These are phyloP conservation scores for Scytalidium lignicola DNA, from an alignment of 2,329 filamentous ascomycete species.

Conservation along the genomic window DNA sequence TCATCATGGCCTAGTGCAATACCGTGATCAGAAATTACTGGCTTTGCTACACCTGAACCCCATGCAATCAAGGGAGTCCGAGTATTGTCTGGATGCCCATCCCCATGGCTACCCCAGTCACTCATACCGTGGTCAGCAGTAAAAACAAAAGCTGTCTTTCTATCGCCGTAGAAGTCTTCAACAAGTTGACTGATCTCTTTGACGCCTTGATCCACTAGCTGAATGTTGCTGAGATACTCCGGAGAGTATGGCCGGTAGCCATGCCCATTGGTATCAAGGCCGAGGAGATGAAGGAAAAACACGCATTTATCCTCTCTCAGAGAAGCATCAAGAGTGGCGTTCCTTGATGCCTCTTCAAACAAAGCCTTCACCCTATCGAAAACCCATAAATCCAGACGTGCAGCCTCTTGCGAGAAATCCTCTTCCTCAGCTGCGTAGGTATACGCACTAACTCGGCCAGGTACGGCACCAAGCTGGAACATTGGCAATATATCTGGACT, in stretches of 20 bases:
- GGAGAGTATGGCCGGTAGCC: conserved; percentile 83
- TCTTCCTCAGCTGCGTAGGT: conserved; percentile 81
- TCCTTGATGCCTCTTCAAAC: conserved; percentile 73
- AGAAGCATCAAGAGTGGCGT: conserved; percentile 66
- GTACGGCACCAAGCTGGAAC: conserved; percentile 90
- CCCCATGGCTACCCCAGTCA: conserved; percentile 97
- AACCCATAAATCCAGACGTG: conserved; percentile 84
- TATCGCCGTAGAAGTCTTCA: conserved; percentile 78
- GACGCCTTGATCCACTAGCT: conserved; percentile 88
- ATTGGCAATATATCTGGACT: conserved; percentile 96
- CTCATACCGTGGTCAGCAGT: conserved; percentile 99
- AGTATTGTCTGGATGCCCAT: conserved; percentile 96
- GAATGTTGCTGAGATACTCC: conserved; percentile 92
- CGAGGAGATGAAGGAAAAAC: conserved; percentile 91
- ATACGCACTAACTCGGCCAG: conserved; percentile 80
- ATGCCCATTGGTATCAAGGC: conserved; percentile 87
- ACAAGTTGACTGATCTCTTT: conserved; percentile 76
- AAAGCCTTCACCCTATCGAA: conserved; percentile 89
- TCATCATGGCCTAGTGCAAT: conserved; percentile 81
- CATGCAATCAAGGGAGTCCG: conserved; percentile 87
- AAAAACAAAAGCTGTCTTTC: conserved; percentile 89
- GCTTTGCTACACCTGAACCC: conserved; percentile 85
- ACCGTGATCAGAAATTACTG: conserved; percentile 49
- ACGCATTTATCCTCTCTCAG: conserved; percentile 82
- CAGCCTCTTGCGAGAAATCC: conserved; percentile 81